Percentiles rank a stretch among this genome's conserved stretches.
These are phyloP conservation scores for Psilocybe cyanescens DNA, from an alignment of 768 basidiomycete species.

Conservation along the genomic window DNA sequence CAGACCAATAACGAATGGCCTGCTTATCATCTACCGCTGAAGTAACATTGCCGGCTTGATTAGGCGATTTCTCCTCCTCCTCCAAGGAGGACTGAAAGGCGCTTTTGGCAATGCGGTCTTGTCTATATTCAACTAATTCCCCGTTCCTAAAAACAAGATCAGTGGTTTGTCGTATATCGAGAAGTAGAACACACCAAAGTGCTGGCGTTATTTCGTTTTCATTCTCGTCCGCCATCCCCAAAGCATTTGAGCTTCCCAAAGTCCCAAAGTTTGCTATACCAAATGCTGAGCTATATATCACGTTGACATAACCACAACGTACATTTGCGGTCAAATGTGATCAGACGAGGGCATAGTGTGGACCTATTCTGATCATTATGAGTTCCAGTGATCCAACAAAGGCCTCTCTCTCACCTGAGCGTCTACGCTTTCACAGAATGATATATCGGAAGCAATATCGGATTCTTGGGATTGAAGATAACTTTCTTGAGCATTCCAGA, in stretches of 20 bases:
- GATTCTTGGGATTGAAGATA: slow-evolving; percentile 57
- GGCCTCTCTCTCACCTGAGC: slow-evolving; percentile 42
- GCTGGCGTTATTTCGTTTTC: slow-evolving; percentile 13
- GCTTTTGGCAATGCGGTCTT: slow-evolving; percentile 56
- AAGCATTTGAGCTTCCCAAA: slow-evolving; percentile 44
- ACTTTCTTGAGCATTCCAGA: slow-evolving; percentile 81
- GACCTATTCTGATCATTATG: slow-evolving; percentile 41
- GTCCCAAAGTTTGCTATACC: slow-evolving; percentile 68
- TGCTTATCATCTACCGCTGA: slow-evolving; percentile 1
- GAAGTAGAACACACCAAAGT: slow-evolving; percentile 17
- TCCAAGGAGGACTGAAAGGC: slow-evolving; percentile 53
- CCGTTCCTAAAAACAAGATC: slow-evolving; percentile 45
- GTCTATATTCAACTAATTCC: slow-evolving; percentile 50
- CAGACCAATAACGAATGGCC: slow-evolving; percentile 66
- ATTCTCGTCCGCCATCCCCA: slow-evolving; percentile 35
- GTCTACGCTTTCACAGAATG: slow-evolving; percentile 66
- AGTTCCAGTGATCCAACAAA: not conserved
- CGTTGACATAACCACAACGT: slow-evolving; percentile 4
- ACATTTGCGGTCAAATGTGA: slow-evolving; percentile 69
- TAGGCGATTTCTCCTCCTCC: slow-evolving; percentile 13
- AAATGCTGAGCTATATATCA: slow-evolving; percentile 9
- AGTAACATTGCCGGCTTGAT: not conserved
- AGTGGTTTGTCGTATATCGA: slow-evolving; percentile 2
- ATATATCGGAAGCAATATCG: slow-evolving; percentile 55
- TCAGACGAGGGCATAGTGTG: slow-evolving; percentile 62